Evolutionary conservation across 345 rosid genomes (phyloP), one percentile per base, ranked within the genome.

Genomic region (Clausena lansium): DNA sequence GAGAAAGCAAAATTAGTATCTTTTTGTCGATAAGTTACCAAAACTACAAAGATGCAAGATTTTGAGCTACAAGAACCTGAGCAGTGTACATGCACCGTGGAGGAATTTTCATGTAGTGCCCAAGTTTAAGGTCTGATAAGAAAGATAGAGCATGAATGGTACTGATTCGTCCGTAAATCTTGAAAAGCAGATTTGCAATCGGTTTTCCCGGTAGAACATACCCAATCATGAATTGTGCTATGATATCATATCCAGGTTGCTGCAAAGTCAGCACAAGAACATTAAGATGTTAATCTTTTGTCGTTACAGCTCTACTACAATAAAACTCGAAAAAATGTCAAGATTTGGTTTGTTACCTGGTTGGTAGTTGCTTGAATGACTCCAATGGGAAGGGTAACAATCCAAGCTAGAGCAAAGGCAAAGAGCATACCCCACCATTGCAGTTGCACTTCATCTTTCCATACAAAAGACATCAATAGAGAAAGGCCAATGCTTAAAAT

Each of bases 221-320:
- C 66, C 99, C 99, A 47, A 97, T 90, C 17, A 97, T 93, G 89
- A 93, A 97, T 90, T 97, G 99, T 39, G 96, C 98, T 75, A 97
- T 97, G 19, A 97, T 93, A 82, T 97, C 99, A 80, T 94, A 97
- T 17, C 99, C 99, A 0, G 98, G 98, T 97, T 97, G 99, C 99
- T 97, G 95, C 89, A 79, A 55, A 15, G 60, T 39, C 30, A 36
- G n/a, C 45, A 71, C 75, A 75, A 33, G 47, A 76, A 59, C 13
- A 30, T 15, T 52, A 32, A 50, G 64, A 54, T 55, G 65, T 11
- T 22, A 57, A 41, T 36, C 5, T 35, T n/a, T 57, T 22, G 22
- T 13, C 58, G 30, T 62, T n/a, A 38, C 28, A 30, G 5, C 14
- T 35, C 22, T 39, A 22, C 24, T 33, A 10, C 61, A 67, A 67